phyloP scores from a whole-genome alignment of 495 filamentous ascomycete species.

The Astrothelium macrocarpum region DNA sequence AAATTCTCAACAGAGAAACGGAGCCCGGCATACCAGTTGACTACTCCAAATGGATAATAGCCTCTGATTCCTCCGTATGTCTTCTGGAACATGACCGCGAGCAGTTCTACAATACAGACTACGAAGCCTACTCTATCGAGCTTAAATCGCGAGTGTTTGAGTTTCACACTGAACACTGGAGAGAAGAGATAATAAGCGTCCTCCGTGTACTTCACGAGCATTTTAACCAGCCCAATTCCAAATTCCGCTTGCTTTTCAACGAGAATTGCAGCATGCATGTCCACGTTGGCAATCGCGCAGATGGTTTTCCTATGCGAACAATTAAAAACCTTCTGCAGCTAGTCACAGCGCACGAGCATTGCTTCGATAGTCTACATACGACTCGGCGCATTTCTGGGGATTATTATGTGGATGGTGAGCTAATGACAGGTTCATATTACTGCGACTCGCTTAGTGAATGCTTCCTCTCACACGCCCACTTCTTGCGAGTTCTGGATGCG shows the following conservation, averaged over 20 bases:
- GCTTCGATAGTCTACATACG: conserved; percentile 31
- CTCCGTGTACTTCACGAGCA: neutral
- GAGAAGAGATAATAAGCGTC: conserved; percentile 9
- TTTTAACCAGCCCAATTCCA: neutral
- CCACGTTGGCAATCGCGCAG: conserved; percentile 30
- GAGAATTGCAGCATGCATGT: conserved; percentile 31
- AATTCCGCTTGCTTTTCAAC: conserved; percentile 27
- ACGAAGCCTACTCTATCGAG: conserved; percentile 7
- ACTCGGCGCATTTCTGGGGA: conserved; percentile 1
- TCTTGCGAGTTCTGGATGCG: too few relatives aligned
- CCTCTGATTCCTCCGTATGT: neutral
- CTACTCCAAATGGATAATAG: neutral
- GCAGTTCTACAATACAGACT: neutral
- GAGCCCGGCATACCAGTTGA: too few relatives aligned
- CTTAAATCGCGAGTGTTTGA: conserved; percentile 7
- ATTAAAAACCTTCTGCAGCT: conserved; percentile 31
- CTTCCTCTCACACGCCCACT: neutral
- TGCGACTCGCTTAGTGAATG: neutral
- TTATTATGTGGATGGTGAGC: neutral
- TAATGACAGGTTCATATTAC: neutral
- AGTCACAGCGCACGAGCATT: conserved; percentile 32
- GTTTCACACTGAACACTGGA: conserved; percentile 1
- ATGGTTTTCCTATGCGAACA: conserved; percentile 20
- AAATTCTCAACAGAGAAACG: too few relatives aligned
- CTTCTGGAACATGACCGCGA: neutral